Conservation (phyloP, 768 basidiomycete species). For the Russula sp. region DNA sequence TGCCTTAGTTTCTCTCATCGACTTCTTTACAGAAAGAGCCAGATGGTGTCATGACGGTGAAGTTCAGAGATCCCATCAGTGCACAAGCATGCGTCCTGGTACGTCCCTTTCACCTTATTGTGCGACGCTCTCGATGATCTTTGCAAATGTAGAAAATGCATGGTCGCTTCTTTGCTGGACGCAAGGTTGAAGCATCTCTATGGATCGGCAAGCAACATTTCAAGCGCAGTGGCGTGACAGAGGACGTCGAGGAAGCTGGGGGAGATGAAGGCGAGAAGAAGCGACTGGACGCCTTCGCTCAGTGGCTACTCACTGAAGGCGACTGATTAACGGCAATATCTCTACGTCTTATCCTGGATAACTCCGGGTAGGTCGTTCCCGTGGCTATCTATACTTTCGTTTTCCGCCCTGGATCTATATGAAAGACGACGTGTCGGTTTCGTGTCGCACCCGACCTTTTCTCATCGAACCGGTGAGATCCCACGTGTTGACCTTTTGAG, state of each 20-base stretch:
- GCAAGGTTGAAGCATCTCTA: conserved; percentile 73
- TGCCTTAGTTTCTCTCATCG: neutral
- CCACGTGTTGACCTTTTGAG: conserved; percentile 7
- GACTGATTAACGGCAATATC: conserved; percentile 38
- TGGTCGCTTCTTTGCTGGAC: conserved; percentile 83
- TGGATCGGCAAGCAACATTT: conserved; percentile 80
- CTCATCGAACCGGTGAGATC: neutral
- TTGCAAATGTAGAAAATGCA: conserved; percentile 73
- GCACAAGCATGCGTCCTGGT: conserved; percentile 91
- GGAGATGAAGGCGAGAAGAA: conserved; percentile 74
- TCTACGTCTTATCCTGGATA: conserved; percentile 7
- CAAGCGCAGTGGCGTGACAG: conserved; percentile 63
- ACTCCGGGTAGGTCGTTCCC: conserved; percentile 7
- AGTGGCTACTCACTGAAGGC: conserved; percentile 80
- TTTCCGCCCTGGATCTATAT: neutral
- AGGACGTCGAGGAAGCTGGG: conserved; percentile 50
- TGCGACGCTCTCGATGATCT: neutral
- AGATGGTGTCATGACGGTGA: conserved; percentile 93
- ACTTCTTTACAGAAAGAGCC: conserved; percentile 62
- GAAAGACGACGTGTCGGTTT: neutral
- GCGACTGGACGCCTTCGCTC: conserved; percentile 81
- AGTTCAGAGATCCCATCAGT: conserved; percentile 87
- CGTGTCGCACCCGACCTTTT: neutral
- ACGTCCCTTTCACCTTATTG: conserved; percentile 29
- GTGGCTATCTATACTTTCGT: conserved; percentile 21